Evolutionary conservation across 164 flowering plant species (phyloP), one percentile per base, ranked within the genome.

Genomic region (Nymphaea colorata): DNA sequence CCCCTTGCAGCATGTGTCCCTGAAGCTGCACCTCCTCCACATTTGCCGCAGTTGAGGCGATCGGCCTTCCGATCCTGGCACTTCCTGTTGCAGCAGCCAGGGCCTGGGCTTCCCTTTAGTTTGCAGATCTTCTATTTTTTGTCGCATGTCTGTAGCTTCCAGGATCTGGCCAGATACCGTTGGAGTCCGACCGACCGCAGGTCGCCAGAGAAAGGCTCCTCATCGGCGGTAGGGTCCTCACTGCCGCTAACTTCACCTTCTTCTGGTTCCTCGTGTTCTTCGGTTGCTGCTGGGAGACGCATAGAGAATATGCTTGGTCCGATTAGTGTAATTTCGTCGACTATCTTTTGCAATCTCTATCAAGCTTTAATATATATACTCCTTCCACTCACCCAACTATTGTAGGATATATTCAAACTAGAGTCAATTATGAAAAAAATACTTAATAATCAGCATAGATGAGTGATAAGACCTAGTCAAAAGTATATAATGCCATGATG

Each of bases 61-160:
- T 77, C 79, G 4, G 42, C 69, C 68, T 10, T 65, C 75, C 75
- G 47, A 41, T 76, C 64, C 2, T 70, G 73, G 53, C 82, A 77
- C 61, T 61, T 72, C 65, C 70, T 80, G 45, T 67, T 68, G 76
- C 83, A 78, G 64, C 83, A 80, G 59, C 70, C 70, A 0, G 77
- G 79, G 6, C 77, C 75, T 4, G 74, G 70, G 57, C 79, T 75
- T 18, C 76, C 71, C 66, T 42, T 67, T 1, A 43, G 41, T 0
- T 69, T 64, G 63, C 82, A 78, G n/a, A 78, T 17, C 18, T 66
- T 53, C 0, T 77, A 77, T 59, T 63, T 67, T 36, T 64, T 59
- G 12, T 70, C 7, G 59, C 78, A 76, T 3, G 59, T 76, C 41
- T 59, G 41, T 53, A 11, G 66, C 6, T 4, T 3, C n/a, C n/a